These are phyloP conservation scores for Penicillium aurantiogriseum DNA, from an alignment of 2,329 filamentous ascomycete species.

Conservation along the genomic window DNA sequence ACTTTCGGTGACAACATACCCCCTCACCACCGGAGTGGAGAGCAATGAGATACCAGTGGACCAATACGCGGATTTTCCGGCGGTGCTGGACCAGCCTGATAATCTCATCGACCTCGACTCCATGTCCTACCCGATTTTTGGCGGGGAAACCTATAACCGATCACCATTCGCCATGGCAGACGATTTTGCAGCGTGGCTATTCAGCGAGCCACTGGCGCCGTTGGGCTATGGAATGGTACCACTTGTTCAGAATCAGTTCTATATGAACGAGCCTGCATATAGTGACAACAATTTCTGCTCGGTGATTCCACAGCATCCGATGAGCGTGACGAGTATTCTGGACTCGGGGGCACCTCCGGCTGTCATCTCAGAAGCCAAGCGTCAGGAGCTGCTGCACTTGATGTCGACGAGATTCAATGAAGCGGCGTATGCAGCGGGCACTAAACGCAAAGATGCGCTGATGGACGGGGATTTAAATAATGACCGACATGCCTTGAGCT, in stretches of 20 bases:
- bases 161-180: slow-evolving; percentile 86
- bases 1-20: slow-evolving; percentile 19
- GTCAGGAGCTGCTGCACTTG: slow-evolving; percentile 76
- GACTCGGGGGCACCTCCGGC: slow-evolving; percentile 78
- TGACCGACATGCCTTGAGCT: slow-evolving; percentile 66
- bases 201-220: slow-evolving; percentile 64
- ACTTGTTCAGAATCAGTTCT: slow-evolving; percentile 50
- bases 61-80: slow-evolving; percentile 19
- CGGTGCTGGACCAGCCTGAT: slow-evolving; percentile 17
- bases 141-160: slow-evolving; percentile 76
- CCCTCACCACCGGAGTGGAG: slow-evolving; percentile 21
- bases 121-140: slow-evolving; percentile 73
- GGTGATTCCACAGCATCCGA: slow-evolving; percentile 67
- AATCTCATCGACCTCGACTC: slow-evolving; percentile 34
- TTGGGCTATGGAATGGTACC: slow-evolving; percentile 51
- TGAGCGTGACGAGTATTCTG: slow-evolving; percentile 83
- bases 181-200: slow-evolving; percentile 82
- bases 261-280: slow-evolving; percentile 51
- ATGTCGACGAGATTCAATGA: slow-evolving; percentile 81
- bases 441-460: slow-evolving; percentile 72
- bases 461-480: slow-evolving; percentile 73
- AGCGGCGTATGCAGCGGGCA: slow-evolving; percentile 69
- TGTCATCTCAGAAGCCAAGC: slow-evolving; percentile 81
- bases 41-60: slow-evolving; percentile 16
- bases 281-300: slow-evolving; percentile 48